Evolutionary conservation across 441 rosid genomes (phyloP), one percentile per base, ranked within the genome.

Genomic region (Croton laevigatus): DNA sequence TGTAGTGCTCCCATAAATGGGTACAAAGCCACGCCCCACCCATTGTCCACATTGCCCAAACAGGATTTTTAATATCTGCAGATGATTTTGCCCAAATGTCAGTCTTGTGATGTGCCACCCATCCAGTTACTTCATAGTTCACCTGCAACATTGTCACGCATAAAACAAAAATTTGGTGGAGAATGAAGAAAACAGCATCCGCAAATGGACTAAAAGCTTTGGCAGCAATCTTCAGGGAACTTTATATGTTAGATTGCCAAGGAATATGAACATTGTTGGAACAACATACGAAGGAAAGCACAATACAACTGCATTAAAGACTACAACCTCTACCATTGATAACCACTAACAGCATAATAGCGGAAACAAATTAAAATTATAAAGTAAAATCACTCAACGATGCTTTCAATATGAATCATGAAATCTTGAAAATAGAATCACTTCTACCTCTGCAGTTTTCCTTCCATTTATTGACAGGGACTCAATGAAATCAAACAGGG

Each of bases 1-100:
- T 69, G n/a, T 85, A 89, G 69, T 87, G 91, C 81, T 87, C 94
- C 94, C 94, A 89, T 19, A 89, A 73, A 75, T 89, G 94, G 10
- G 85, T 82, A 73, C 90, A 87, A 61, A 87, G 89, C 94, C 94
- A 89, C 27, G 94, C 89, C 67, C 91, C 94, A 16, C 88, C 91
- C 90, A 89, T 83, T 23, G 85, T 84, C 91, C 94, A 89, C 38
- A 89, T 12, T 66, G 89, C 86, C 89, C 85, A 86, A 44, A 75
- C 82, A 68, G 76, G 85, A 5, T 83, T 3, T 37, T 79, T 79
- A 45, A 37, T 68, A 76, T 77, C 84, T 14, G 89, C 82, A 19
- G 94, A 87, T 69, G 94, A 69, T 77, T 87, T 89, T 32, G 94
- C 94, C 94, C 94, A 89, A 71, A 87, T 80, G 71, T 89, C 94